A percentile compares a stretch with the other conserved stretches of the same genome.
Conservation (phyloP, 331 rosid species). For the Saraca asoca region DNA sequence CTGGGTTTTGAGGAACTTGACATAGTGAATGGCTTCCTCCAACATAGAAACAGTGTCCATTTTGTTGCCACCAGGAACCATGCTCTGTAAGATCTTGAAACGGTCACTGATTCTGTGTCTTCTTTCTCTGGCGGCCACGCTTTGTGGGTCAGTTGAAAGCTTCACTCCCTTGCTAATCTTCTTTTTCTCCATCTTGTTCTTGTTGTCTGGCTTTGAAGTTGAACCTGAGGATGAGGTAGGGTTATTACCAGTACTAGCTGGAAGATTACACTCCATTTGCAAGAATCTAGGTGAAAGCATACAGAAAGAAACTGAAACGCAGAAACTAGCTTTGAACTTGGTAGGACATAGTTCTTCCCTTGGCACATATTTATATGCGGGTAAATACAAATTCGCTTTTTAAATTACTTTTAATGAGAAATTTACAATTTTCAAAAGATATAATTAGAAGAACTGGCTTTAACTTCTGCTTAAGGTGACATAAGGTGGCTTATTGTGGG, state of each 20-base stretch:
- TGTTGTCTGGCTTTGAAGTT: slow-evolving; percentile 25
- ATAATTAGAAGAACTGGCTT: no score
- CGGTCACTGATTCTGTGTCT: slow-evolving; percentile 87
- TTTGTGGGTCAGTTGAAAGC: slow-evolving; percentile 90
- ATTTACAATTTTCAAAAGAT: no score
- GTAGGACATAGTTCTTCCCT: no score
- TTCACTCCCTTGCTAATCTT: slow-evolving; percentile 44
- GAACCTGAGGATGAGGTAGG: slow-evolving; percentile 36
- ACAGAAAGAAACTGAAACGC: no score
- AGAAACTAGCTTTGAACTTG: not conserved
- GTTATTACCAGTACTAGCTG: not conserved
- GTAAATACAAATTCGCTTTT: not conserved
- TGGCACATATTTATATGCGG: no score
- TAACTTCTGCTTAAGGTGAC: no score
- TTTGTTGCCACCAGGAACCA: slow-evolving; percentile 87
- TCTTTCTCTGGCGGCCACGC: slow-evolving; percentile 92
- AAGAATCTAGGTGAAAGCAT: no score
- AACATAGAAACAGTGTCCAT: slow-evolving; percentile 93
- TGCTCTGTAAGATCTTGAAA: slow-evolving; percentile 85
- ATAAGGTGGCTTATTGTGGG: no score
- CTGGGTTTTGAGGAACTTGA: slow-evolving; percentile 78
- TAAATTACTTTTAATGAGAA: no score
- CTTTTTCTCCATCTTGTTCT: not conserved
- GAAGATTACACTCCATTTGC: slow-evolving; percentile 37
- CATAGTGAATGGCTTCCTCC: slow-evolving; percentile 86